These are phyloP conservation scores for Microcos paniculata DNA, from an alignment of 345 rosid species.

Conservation along the genomic window DNA sequence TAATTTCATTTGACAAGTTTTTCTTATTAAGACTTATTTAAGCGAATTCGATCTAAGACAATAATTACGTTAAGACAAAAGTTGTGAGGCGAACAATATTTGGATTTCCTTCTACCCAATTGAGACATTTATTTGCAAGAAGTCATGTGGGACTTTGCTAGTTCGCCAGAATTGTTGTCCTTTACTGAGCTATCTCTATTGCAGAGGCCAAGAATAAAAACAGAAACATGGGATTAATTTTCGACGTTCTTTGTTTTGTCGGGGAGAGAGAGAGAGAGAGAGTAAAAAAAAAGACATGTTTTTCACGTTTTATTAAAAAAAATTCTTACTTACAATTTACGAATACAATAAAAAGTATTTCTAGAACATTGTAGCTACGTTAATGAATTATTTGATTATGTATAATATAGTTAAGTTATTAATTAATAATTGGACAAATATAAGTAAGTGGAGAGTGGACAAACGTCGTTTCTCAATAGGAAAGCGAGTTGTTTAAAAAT, in stretches of 20 bases:
- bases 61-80: too few species aligned
- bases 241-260: not conserved
- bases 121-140: not conserved
- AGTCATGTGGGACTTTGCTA: not conserved
- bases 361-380: not conserved
- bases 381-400: not conserved
- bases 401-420: not conserved
- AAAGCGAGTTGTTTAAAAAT: not conserved
- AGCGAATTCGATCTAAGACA: too few species aligned
- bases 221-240: too few species aligned
- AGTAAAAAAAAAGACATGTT: not conserved
- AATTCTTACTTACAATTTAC: too few species aligned
- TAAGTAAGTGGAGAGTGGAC: not conserved
- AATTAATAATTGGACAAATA: too few species aligned
- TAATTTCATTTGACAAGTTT: too few species aligned
- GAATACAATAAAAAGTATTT: too few species aligned
- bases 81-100: not conserved
- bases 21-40: too few species aligned
- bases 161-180: not conserved
- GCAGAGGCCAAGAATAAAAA: not conserved
- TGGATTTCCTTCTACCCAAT: not conserved
- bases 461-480: not conserved
- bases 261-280: not conserved
- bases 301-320: not conserved
- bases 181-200: not conserved